phyloP scores from a whole-genome alignment of 805 yeast genomes.

The Yamadazyma paraphyllophila region DNA sequence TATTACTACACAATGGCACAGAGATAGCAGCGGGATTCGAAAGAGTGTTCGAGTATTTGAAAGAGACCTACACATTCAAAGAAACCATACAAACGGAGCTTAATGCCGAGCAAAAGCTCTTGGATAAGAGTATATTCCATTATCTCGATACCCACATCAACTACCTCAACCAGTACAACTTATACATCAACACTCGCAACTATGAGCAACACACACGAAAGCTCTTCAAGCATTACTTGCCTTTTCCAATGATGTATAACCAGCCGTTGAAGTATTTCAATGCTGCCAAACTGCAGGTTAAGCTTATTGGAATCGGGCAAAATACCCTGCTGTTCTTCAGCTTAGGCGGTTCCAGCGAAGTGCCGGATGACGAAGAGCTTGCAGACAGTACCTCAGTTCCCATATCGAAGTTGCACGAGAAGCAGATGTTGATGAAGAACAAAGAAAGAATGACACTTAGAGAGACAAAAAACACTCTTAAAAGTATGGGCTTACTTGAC shows the following conservation, averaged over 20 bases:
- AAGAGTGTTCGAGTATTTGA: conserved; percentile 13
- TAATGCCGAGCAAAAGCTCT: neutral
- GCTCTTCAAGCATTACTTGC: conserved; percentile 49
- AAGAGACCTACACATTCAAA: neutral
- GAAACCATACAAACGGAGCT: neutral
- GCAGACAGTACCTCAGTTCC: conserved; percentile 22
- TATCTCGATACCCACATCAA: conserved; percentile 42
- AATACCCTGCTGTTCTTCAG: conserved; percentile 29
- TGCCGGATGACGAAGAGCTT: conserved; percentile 17
- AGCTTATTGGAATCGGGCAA: conserved; percentile 28
- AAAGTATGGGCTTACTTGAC: conserved; percentile 20
- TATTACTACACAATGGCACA: conserved; percentile 24
- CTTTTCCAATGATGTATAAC: conserved; percentile 75
- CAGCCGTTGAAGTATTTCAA: conserved; percentile 52
- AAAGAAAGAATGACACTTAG: conserved; percentile 26
- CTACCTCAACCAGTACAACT: conserved; percentile 53
- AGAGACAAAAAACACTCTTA: conserved; percentile 34
- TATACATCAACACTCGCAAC: conserved; percentile 39
- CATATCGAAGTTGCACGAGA: conserved; percentile 39
- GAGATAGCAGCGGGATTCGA: conserved; percentile 19
- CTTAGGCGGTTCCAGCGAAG: conserved; percentile 13
- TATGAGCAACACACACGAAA: conserved; percentile 61
- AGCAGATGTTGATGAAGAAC: conserved; percentile 32
- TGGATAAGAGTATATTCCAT: conserved; percentile 36
- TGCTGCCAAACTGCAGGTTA: conserved; percentile 34